Base-by-base conservation (phyloP, 2,329 filamentous ascomycete genomes). In the Teratosphaeria viscida region DNA sequence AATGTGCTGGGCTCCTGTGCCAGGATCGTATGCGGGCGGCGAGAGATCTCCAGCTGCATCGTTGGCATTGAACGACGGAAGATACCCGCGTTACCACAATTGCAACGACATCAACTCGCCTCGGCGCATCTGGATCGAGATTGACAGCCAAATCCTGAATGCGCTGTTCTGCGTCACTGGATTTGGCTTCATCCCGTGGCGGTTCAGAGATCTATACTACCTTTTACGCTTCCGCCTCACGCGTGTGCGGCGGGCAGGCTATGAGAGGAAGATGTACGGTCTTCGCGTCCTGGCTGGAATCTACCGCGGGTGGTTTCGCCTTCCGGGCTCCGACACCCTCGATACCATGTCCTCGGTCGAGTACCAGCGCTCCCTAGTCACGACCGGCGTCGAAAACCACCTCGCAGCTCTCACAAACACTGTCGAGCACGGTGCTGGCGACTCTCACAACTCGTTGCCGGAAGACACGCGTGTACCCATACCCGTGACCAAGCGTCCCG, bases 151-250 rank as follows among this genome's bases (percentile, higher is more conserved):
- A 70, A 87, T 95, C 60, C 76, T 92, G 26, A 95, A 91, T 68
- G 87, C 82, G 0, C 81, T 95, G 1, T 95, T 95, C 79, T 94
- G 89, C 73, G 85, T 95, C 6, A 92, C 90, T 1, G 90, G 86
- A 1, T 92, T 95, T 65, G 90, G 90, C 0, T 79, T 94, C 12
- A 86, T 88, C 1, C 90, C 90, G 0, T 95, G 90, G 90, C 82
- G 90, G 35, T 88, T 92, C 66, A 81, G 90, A 35, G 90, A 95
- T 70, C 75, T 90, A 10, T 94, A 86, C 71, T 90, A 84, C 70
- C 78, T 91, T 37, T 73, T 88, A 55, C 79, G 81, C 67, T 94
- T 82, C 74, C 80, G 89, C 27, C 56, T 86, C 0, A 67, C 63
- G 16, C 60, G 58, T 34, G 62, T 66, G 55, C 59, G 59, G 32